A percentile compares a stretch with the other conserved stretches of the same genome.
Conservation (phyloP, 192 early-diverging fungal genomes). For the Phycomyces nitens region DNA sequence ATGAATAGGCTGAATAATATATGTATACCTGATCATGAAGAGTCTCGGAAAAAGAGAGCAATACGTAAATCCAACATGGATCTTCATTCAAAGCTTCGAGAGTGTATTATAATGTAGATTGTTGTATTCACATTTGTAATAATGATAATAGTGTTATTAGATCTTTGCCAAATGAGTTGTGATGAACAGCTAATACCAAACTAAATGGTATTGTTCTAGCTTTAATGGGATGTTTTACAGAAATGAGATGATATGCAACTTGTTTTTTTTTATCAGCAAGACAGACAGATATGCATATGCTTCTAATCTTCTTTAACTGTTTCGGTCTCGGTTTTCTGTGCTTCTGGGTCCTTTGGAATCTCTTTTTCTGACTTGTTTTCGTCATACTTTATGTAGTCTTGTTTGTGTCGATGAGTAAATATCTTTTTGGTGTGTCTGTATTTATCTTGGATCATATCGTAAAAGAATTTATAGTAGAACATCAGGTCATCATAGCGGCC, state of each 20-base stretch:
- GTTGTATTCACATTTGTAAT: background rate
- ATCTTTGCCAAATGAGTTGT: too few species aligned
- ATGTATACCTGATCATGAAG: conserved; percentile 55
- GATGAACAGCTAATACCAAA: too few species aligned
- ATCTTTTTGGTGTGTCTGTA: conserved; percentile 40
- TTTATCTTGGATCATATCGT: conserved; percentile 75
- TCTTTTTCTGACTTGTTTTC: background rate
- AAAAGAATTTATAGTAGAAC: conserved; percentile 91
- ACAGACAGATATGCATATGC: too few species aligned
- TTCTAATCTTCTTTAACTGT: too few species aligned
- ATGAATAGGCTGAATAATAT: conserved; percentile 74
- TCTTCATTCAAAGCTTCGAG: conserved; percentile 11
- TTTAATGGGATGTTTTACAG: too few species aligned
- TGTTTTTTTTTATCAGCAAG: too few species aligned
- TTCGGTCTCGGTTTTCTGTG: too few species aligned
- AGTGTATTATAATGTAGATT: conserved; percentile 34
- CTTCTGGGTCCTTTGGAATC: too few species aligned
- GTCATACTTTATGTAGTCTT: background rate
- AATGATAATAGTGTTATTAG: too few species aligned
- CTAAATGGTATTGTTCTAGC: too few species aligned
- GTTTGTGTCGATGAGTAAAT: background rate
- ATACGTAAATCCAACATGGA: conserved; percentile 6
- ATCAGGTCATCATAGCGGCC: conserved; percentile 87
- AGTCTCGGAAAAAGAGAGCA: conserved; percentile 8
- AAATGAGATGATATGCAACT: too few species aligned